Percentiles rank a stretch among this genome's conserved stretches.
These are phyloP conservation scores for Colletotrichum horii DNA, from an alignment of 2,329 filamentous ascomycete species.

Conservation along the genomic window DNA sequence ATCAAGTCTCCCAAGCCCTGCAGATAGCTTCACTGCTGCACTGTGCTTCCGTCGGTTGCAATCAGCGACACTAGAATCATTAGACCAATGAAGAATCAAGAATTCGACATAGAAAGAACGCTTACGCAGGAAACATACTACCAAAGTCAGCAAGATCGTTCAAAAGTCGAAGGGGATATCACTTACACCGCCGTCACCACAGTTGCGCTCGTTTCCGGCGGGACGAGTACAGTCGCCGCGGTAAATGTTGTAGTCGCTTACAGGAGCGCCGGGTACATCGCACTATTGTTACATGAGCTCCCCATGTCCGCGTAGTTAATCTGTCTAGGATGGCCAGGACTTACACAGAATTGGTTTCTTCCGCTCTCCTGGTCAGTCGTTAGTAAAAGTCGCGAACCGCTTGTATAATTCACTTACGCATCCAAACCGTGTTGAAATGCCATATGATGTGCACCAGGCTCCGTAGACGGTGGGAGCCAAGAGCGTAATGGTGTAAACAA, in stretches of 20 bases:
- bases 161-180: neutral
- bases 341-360: neutral
- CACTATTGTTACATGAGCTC: neutral
- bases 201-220: neutral
- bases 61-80: neutral
- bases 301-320: neutral
- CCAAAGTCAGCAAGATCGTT: fast-evolving
- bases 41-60: neutral
- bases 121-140: neutral
- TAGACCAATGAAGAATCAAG: neutral
- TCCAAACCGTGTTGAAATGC: neutral
- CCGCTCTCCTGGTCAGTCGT: neutral
- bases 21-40: neutral
- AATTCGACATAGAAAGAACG: fast-evolving
- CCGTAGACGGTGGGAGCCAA: neutral
- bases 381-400: neutral
- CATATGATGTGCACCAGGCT: neutral
- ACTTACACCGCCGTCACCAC: neutral
- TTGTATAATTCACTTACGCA: fast-evolving
- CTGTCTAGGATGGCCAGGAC: neutral
- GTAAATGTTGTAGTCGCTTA: neutral
- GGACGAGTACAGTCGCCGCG: neutral
- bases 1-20: neutral
- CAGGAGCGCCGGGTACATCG: neutral
- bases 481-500: neutral